phyloP scores from a whole-genome alignment of 306 rosid species.

The Macrotyloma uniflorum region DNA sequence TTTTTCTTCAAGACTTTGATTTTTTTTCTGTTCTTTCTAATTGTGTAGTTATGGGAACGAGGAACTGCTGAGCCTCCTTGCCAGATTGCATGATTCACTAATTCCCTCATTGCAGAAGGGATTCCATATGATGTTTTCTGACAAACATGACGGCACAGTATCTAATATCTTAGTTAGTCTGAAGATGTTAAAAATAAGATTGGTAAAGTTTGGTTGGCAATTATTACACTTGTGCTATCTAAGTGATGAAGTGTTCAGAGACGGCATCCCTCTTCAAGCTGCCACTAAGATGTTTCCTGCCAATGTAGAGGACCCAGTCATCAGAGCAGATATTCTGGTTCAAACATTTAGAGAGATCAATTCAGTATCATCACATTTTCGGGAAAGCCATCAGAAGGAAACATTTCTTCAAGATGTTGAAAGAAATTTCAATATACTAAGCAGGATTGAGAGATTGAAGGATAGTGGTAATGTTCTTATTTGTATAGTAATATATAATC shows the following conservation, averaged over 20 bases:
- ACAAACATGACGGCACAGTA: conserved; percentile 52
- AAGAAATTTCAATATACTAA: conserved; percentile 57
- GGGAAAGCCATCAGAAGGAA: conserved; percentile 58
- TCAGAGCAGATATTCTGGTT: conserved; percentile 87
- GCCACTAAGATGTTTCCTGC: conserved; percentile 92
- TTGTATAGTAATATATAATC: not conserved
- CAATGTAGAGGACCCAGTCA: conserved; percentile 83
- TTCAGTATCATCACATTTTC: conserved; percentile 58
- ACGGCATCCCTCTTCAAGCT: conserved; percentile 57
- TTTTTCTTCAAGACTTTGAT: not conserved
- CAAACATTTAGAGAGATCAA: conserved; percentile 85
- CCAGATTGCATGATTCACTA: conserved; percentile 85
- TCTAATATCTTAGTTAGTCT: conserved; percentile 60
- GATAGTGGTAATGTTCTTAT: conserved; percentile 56
- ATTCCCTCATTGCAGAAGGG: conserved; percentile 70
- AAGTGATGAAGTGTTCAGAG: conserved; percentile 71
- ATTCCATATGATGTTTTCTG: conserved; percentile 46
- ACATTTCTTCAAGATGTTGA: conserved; percentile 84
- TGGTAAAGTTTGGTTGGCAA: conserved; percentile 83
- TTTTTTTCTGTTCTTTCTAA: conserved; percentile 30
- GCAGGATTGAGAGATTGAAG: conserved; percentile 61
- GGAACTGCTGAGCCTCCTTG: conserved; percentile 79
- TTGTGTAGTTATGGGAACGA: conserved; percentile 77
- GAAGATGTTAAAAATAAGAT: conserved; percentile 76
- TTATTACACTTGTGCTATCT: conserved; percentile 79